A percentile compares a stretch with the other conserved stretches of the same genome.
phyloP scores from a whole-genome alignment of 2,329 filamentous ascomycete genomes.

The Colletotrichum sp. region DNA sequence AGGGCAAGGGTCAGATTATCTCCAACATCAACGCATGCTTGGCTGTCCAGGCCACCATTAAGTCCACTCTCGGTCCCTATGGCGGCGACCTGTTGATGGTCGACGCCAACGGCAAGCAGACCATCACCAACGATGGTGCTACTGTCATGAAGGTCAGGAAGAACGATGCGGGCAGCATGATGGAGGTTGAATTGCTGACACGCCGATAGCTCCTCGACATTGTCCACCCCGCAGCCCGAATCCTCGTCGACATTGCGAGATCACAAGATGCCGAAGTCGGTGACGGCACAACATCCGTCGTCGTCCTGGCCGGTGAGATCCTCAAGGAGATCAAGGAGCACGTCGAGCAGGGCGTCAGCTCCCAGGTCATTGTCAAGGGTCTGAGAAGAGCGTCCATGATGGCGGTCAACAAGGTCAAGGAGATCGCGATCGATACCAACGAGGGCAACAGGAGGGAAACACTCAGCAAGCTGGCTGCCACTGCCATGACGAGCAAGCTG shows the following conservation, averaged over 20 bases:
- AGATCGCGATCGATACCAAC: conserved; percentile 87
- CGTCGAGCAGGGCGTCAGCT: conserved; percentile 95
- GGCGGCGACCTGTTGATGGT: conserved; percentile 96
- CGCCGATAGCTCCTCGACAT: conserved; percentile 85
- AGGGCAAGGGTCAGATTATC: conserved; percentile 94
- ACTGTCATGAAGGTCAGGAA: conserved; percentile 92
- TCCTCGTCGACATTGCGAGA: conserved; percentile 96
- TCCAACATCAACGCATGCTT: conserved; percentile 99
- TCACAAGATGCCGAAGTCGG: conserved; percentile 99
- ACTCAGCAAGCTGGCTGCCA: conserved; percentile 85
- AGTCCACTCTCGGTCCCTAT: conserved; percentile 94
- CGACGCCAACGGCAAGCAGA: conserved; percentile 93
- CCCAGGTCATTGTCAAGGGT: conserved; percentile 97
- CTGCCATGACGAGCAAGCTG: conserved; percentile 99
- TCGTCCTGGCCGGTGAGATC: conserved; percentile 96
- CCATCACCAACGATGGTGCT: conserved; percentile 98
- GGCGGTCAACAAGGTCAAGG: conserved; percentile 98
- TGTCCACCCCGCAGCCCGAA: conserved; percentile 94
- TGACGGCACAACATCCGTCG: conserved; percentile 96
- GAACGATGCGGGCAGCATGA: not conserved
- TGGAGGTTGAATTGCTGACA: not conserved
- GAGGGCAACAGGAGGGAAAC: conserved; percentile 88
- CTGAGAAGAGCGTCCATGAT: conserved; percentile 85
- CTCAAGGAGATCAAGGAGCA: conserved; percentile 96
- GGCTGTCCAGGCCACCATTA: conserved; percentile 94